Evolutionary conservation across 352 stramenopile species (phyloP).

Genomic region (Phytophthora fragariaefolia): DNA sequence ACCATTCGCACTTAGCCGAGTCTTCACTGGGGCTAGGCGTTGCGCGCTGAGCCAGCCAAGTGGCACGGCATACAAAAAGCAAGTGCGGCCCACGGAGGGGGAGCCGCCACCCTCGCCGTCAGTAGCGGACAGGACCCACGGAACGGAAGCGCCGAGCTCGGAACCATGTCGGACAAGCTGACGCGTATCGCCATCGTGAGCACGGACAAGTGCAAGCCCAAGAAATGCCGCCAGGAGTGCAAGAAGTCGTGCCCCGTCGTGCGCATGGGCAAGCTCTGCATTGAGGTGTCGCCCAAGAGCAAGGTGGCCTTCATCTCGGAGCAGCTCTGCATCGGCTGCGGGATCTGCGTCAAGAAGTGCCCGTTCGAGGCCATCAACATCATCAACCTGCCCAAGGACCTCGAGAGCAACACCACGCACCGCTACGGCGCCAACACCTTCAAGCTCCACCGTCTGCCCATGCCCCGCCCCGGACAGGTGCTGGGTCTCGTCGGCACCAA

Average conservation of each 20-base stretch:
- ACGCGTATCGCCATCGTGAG: constrained; percentile 99
- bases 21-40: constrained; percentile 16
- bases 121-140: constrained; percentile 34
- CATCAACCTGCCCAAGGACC: constrained; percentile 99
- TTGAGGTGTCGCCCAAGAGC: constrained; percentile 96
- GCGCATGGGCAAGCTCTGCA: constrained; percentile 99
- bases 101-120: constrained; percentile 18
- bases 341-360: constrained; percentile 99
- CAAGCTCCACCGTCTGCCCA: constrained; percentile 99
- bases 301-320: constrained; percentile 99
- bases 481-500: constrained; percentile 99
- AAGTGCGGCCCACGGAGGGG: constrained; percentile 23
- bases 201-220: constrained; percentile 99
- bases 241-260: constrained; percentile 99
- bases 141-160: constrained; percentile 27
- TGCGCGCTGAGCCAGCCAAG: constrained; percentile 37
- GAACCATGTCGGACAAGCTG: constrained; percentile 89
- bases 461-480: constrained; percentile 98
- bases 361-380: constrained; percentile 99
- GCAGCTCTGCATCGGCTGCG: constrained; percentile 99
- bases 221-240: constrained; percentile 99
- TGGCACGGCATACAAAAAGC: constrained; percentile 18
- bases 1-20: constrained; percentile 23
- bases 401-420: constrained; percentile 99
- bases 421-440: constrained; percentile 99